phyloP scores from a whole-genome alignment of 225 moss, liverwort and hornwort genomes.

The Bryum argenteum region DNA sequence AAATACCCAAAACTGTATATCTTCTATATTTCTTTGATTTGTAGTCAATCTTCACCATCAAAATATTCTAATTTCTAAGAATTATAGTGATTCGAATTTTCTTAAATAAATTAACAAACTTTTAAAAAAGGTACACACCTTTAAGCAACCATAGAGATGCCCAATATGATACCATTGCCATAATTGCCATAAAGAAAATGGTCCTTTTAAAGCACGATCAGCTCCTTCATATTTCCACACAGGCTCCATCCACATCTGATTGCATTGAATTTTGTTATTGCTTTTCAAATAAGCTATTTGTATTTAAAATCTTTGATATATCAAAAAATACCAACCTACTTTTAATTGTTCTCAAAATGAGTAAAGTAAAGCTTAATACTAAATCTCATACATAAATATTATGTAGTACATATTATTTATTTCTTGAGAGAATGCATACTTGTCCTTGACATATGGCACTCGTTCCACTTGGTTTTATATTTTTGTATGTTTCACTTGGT shows the following conservation, averaged over 20 bases:
- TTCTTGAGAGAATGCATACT: conserved; percentile 20
- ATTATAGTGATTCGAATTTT: too few relatives aligned
- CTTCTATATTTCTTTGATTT: too few relatives aligned
- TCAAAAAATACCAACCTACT: too few relatives aligned
- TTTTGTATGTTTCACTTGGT: not conserved
- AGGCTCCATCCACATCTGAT: conserved; percentile 67
- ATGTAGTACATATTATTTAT: too few relatives aligned
- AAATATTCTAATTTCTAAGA: too few relatives aligned
- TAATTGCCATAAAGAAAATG: conserved; percentile 71
- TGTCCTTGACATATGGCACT: conserved; percentile 23
- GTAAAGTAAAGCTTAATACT: too few relatives aligned
- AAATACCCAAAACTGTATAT: too few relatives aligned
- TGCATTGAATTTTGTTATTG: not conserved
- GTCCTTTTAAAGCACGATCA: conserved; percentile 61
- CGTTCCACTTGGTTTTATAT: conserved; percentile 8
- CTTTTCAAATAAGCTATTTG: not conserved
- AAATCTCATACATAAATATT: not conserved
- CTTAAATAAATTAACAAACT: too few relatives aligned
- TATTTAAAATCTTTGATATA: not conserved
- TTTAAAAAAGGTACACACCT: conserved; percentile 42
- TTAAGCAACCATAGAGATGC: conserved; percentile 70
- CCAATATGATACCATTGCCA: conserved; percentile 68
- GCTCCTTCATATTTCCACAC: conserved; percentile 75
- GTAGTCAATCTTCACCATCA: too few relatives aligned
- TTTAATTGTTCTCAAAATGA: too few relatives aligned